A percentile compares a stretch with the other conserved stretches of the same genome.
These are phyloP conservation scores for Fragaria vesca DNA, from an alignment of 306 rosid genomes.

Conservation along the genomic window DNA sequence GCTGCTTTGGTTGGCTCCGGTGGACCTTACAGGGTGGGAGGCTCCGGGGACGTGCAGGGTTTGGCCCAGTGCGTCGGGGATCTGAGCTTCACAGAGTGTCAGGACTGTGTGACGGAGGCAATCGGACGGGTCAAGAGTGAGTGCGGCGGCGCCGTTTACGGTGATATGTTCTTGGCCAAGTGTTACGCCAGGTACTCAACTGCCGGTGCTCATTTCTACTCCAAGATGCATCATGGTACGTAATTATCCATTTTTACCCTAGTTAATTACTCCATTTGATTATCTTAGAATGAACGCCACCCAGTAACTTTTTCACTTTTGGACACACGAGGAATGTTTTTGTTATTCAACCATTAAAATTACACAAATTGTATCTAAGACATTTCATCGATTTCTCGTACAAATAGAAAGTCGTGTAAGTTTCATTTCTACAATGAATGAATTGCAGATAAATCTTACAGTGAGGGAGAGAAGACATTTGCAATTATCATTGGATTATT, in stretches of 20 bases:
- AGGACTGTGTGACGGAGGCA: constrained; percentile 65
- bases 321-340: too few species aligned
- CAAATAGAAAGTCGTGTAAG: not conserved
- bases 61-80: constrained; percentile 75
- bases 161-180: constrained; percentile 75
- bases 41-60: constrained; percentile 61
- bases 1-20: constrained; percentile 42
- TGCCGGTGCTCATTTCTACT: constrained; percentile 39
- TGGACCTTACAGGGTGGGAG: constrained; percentile 64
- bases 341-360: too few species aligned
- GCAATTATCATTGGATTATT: constrained; percentile 84
- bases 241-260: not conserved
- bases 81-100: constrained; percentile 59
- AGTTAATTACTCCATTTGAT: not conserved
- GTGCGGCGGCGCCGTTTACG: constrained; percentile 53
- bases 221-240: constrained; percentile 47
- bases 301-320: not conserved
- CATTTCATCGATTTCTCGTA: too few species aligned
- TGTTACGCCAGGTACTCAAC: constrained; percentile 71
- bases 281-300: not conserved
- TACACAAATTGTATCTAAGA: too few species aligned
- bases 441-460: constrained; percentile 52
- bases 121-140: constrained; percentile 62
- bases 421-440: not conserved
- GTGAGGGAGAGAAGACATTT: constrained; percentile 77